Percentiles rank a stretch among this genome's conserved stretches.
phyloP scores from a whole-genome alignment of 1,284 basidiomycete genomes.

The Microbotryomycetes sp. region DNA sequence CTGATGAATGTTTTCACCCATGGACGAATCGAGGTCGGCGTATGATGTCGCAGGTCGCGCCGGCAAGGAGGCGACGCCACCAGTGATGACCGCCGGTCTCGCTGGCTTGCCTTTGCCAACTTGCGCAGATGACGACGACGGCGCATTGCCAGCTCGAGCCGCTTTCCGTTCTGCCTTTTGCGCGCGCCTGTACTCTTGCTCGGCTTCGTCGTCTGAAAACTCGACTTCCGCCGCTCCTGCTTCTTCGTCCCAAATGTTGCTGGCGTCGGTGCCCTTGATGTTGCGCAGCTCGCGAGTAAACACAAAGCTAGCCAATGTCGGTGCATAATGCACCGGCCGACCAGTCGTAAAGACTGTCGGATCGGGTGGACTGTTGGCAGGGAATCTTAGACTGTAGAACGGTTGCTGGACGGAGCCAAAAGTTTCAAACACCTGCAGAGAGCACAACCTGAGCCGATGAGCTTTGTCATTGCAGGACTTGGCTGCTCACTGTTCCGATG shows the following conservation, averaged over 20 bases:
- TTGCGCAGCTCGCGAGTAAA: constrained; percentile 58
- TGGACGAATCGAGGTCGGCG: constrained; percentile 12
- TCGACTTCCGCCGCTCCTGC: constrained; percentile 75
- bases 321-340: constrained; percentile 63
- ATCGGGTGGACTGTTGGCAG: constrained; percentile 32
- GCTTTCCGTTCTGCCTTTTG: constrained; percentile 36
- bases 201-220: constrained; percentile 83
- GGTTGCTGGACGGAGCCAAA: constrained; percentile 81
- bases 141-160: constrained; percentile 2
- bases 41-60: constrained; percentile 18
- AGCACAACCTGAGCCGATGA: neutral
- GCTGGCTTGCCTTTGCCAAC: constrained; percentile 1
- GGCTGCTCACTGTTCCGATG: constrained; percentile 65
- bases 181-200: constrained; percentile 55
- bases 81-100: neutral
- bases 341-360: constrained; percentile 47
- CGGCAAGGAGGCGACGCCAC: constrained; percentile 7
- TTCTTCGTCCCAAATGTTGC: constrained; percentile 83
- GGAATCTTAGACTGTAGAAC: constrained; percentile 63
- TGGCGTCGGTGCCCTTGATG: constrained; percentile 78
- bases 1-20: neutral
- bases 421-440: constrained; percentile 67
- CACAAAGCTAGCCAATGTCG: constrained; percentile 65
- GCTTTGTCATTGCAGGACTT: neutral
- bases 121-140: too few species aligned